Evolutionary conservation across 2,329 filamentous ascomycete genomes (phyloP).

Genomic region (Penicillium sp.): DNA sequence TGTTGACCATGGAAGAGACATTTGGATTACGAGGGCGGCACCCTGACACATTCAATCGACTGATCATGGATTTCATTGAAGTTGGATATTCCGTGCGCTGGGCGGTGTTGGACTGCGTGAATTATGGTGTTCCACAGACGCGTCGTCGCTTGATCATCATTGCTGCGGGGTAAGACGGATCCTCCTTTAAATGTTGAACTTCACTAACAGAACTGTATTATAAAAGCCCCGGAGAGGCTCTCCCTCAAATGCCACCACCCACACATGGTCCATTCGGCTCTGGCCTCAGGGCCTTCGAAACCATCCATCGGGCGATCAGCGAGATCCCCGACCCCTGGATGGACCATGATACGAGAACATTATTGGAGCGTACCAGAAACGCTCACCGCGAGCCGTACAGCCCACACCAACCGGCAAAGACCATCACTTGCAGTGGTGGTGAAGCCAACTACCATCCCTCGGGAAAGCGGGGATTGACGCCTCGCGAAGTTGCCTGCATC

Average conservation of each 20-base stretch:
- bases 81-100: constrained; percentile 70
- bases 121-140: constrained; percentile 53
- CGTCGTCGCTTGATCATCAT: constrained; percentile 54
- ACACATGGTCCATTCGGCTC: constrained; percentile 53
- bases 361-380: constrained; percentile 21
- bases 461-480: constrained; percentile 63
- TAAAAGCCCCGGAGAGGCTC: constrained; percentile 64
- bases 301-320: constrained; percentile 45
- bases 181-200: neutral
- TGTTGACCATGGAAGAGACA: constrained; percentile 79
- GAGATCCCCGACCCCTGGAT: constrained; percentile 41
- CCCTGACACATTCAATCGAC: constrained; percentile 55
- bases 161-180: constrained; percentile 50
- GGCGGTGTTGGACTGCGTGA: constrained; percentile 55
- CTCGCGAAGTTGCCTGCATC: constrained; percentile 66
- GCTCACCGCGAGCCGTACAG: constrained; percentile 46
- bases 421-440: constrained; percentile 64
- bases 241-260: constrained; percentile 64
- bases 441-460: constrained; percentile 65
- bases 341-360: constrained; percentile 44
- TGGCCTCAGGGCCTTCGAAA: constrained; percentile 37
- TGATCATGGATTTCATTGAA: constrained; percentile 65
- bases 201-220: neutral
- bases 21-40: constrained; percentile 64
- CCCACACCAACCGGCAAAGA: constrained; percentile 52